These are phyloP conservation scores for Rhizophagus prolifer DNA, from an alignment of 192 early-diverging fungal species.

Conservation along the genomic window DNA sequence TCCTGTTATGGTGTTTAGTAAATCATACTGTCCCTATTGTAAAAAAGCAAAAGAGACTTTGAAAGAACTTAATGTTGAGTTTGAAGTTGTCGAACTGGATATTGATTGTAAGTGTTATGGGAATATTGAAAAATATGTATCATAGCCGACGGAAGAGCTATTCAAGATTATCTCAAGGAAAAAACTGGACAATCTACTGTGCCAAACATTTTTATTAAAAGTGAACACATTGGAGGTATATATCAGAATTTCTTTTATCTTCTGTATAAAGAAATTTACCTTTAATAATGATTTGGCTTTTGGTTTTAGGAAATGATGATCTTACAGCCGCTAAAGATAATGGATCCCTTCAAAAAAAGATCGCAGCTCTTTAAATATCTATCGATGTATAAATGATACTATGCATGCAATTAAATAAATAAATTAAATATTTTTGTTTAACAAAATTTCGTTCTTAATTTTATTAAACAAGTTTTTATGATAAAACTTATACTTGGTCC, in stretches of 20 bases:
- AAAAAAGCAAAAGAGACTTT: neutral
- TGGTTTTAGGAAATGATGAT: neutral
- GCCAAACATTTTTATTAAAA: conserved; percentile 11
- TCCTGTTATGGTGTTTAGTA: neutral
- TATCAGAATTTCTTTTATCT: neutral
- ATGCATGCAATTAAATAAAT: no score
- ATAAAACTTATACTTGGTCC: no score
- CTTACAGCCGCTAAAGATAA: neutral
- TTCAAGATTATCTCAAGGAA: conserved; percentile 8
- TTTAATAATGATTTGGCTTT: neutral
- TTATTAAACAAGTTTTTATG: no score
- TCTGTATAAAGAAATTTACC: neutral
- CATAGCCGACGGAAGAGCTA: neutral
- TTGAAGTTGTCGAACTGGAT: neutral
- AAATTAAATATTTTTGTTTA: no score
- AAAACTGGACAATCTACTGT: neutral
- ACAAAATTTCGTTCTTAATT: no score
- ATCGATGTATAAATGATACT: no score
- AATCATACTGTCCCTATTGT: conserved; percentile 12
- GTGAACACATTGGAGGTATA: conserved; percentile 14
- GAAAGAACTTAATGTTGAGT: neutral
- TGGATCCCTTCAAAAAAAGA: neutral
- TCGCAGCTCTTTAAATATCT: neutral
- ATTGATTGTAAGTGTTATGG: neutral
- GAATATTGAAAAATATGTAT: no score